A percentile compares a stretch with the other conserved stretches of the same genome.
Evolutionary conservation across 768 basidiomycete species (phyloP).

Genomic region (Tulasnella sp.): DNA sequence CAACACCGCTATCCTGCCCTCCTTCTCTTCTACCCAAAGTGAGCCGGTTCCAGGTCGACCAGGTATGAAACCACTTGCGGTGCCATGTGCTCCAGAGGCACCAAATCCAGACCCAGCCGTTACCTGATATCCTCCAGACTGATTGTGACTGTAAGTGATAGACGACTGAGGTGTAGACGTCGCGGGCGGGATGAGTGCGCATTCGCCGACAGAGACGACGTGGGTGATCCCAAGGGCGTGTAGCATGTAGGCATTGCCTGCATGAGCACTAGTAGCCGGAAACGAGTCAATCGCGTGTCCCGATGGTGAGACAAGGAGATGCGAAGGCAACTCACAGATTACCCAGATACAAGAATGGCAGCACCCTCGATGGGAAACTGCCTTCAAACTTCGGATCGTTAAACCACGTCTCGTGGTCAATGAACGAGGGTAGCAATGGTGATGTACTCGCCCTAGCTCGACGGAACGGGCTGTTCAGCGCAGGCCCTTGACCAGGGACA

Average conservation of each 20-base stretch:
- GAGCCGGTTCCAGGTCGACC: slow-evolving; percentile 37
- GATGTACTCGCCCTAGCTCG: slow-evolving; percentile 65
- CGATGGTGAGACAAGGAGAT: background rate
- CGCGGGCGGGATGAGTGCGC: slow-evolving; percentile 69
- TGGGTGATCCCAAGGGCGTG: slow-evolving; percentile 93
- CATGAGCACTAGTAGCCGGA: slow-evolving; percentile 60
- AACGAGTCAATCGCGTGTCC: slow-evolving; percentile 15
- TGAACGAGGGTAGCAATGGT: slow-evolving; percentile 49
- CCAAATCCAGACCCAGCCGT: background rate
- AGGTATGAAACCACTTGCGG: slow-evolving; percentile 16
- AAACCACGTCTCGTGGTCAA: slow-evolving; percentile 88
- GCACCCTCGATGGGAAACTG: slow-evolving; percentile 85
- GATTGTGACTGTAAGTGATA: background rate
- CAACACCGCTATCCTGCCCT: slow-evolving; percentile 80
- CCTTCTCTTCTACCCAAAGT: slow-evolving; percentile 78
- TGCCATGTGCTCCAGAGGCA: background rate
- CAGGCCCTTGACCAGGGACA: slow-evolving; percentile 3
- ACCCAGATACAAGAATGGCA: slow-evolving; percentile 89
- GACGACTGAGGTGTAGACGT: slow-evolving; percentile 10
- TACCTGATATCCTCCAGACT: slow-evolving; percentile 5
- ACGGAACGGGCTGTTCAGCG: background rate
- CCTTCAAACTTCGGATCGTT: slow-evolving; percentile 89
- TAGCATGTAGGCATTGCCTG: slow-evolving; percentile 89
- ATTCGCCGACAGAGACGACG: slow-evolving; percentile 94
- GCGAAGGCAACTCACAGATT: slow-evolving; percentile 57